Percentiles rank a stretch among this genome's conserved stretches.
Evolutionary conservation across 176 grass and related monocot species (phyloP).

Genomic region (Carex pumila): DNA sequence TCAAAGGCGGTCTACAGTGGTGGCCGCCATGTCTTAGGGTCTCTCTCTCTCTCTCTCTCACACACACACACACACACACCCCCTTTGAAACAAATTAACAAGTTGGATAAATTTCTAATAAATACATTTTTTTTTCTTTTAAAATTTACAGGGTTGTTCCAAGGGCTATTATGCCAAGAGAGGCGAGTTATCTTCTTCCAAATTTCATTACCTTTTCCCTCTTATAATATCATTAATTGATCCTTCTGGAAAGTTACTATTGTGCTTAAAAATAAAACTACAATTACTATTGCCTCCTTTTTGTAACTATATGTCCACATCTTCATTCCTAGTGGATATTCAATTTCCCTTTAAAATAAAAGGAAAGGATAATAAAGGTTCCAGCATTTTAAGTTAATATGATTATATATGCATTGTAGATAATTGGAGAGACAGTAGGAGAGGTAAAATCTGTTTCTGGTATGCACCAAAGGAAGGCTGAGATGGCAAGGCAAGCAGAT

Average conservation of each 20-base stretch:
- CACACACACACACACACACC: not conserved
- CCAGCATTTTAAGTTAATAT: not conserved
- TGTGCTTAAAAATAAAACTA: not conserved
- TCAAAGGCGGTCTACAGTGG: constrained; percentile 44
- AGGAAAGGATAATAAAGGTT: not conserved
- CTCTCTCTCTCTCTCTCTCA: constrained; percentile 8
- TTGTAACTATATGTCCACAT: not conserved
- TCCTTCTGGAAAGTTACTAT: not conserved
- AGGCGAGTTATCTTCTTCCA: constrained; percentile 18
- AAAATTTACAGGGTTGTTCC: constrained; percentile 46
- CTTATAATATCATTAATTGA: not conserved
- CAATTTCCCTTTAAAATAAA: not conserved
- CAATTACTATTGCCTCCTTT: not conserved
- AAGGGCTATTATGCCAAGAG: constrained; percentile 53
- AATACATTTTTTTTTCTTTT: constrained; percentile 14
- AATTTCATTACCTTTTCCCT: not conserved
- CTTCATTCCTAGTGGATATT: not conserved
- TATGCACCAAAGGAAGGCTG: constrained; percentile 72
- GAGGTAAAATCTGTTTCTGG: constrained; percentile 54
- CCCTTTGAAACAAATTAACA: not conserved
- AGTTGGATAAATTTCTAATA: not conserved
- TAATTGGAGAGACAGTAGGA: constrained; percentile 47
- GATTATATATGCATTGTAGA: constrained; percentile 19
- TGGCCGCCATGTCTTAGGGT: constrained; percentile 53
- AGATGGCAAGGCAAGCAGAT: constrained; percentile 59